These are phyloP conservation scores for Cordyceps farinosa DNA, from an alignment of 2,329 filamentous ascomycete species.

Conservation along the genomic window DNA sequence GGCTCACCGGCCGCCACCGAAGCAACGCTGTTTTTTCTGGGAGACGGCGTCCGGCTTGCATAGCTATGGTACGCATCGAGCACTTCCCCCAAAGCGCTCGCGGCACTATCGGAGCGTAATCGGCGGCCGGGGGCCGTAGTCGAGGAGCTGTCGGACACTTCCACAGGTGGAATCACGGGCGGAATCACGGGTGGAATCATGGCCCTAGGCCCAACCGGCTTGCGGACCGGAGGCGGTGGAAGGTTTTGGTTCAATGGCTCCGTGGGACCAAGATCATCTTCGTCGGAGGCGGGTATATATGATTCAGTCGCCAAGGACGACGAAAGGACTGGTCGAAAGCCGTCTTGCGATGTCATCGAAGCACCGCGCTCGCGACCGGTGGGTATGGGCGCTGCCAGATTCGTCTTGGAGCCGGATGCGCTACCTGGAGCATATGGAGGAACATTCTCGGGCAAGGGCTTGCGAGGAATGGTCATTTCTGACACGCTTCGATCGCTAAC, in stretches of 20 bases:
- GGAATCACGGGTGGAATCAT: slow-evolving; percentile 5
- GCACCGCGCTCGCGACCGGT: slow-evolving; percentile 21
- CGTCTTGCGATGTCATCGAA: slow-evolving; percentile 24
- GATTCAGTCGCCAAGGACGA: slow-evolving; percentile 18
- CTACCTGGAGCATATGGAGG: slow-evolving; percentile 29
- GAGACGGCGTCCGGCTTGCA: slow-evolving; percentile 35
- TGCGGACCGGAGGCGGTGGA: slow-evolving; percentile 24
- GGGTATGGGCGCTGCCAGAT: neutral
- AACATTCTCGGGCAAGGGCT: slow-evolving; percentile 44
- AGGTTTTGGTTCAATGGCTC: neutral
- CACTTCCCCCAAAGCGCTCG: neutral
- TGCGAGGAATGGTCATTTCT: slow-evolving; percentile 47
- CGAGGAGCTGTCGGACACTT: slow-evolving; percentile 7
- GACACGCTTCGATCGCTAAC: slow-evolving; percentile 44
- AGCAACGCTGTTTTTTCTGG: slow-evolving; percentile 31
- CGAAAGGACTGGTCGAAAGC: slow-evolving; percentile 16
- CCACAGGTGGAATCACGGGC: slow-evolving; percentile 14
- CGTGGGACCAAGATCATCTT: neutral
- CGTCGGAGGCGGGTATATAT: slow-evolving; percentile 13
- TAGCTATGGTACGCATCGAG: neutral
- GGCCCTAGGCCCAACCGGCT: slow-evolving; percentile 28
- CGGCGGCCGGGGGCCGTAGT: slow-evolving; percentile 10
- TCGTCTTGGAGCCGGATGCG: slow-evolving; percentile 4
- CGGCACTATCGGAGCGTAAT: neutral
- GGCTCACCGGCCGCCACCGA: slow-evolving; percentile 36